These are phyloP conservation scores for Penicillium parvum DNA, from an alignment of 495 filamentous ascomycete genomes.

Conservation along the genomic window DNA sequence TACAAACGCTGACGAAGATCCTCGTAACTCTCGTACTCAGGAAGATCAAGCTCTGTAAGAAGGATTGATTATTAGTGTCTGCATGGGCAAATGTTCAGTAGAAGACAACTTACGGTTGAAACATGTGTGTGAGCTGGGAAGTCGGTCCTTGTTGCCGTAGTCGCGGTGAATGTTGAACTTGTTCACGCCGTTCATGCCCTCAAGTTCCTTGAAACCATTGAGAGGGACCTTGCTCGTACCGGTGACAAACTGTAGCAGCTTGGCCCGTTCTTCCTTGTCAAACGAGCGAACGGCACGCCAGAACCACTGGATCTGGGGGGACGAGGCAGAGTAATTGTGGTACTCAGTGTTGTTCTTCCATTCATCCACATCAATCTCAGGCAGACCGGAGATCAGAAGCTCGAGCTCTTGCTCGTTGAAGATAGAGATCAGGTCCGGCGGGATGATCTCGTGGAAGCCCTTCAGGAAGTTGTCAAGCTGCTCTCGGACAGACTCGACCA, in stretches of 20 bases:
- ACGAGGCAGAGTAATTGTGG: conserved; percentile 93
- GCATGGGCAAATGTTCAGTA: background rate
- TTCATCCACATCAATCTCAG: conserved; percentile 96
- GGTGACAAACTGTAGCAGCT: conserved; percentile 96
- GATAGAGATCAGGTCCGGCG: conserved; percentile 88
- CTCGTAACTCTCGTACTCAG: conserved; percentile 97
- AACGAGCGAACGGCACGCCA: conserved; percentile 97
- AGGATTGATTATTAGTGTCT: conserved; percentile 31
- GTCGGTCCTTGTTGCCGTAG: conserved; percentile 94
- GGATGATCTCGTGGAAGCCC: conserved; percentile 97
- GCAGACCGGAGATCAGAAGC: conserved; percentile 91
- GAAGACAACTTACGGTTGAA: conserved; percentile 85
- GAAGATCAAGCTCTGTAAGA: conserved; percentile 87
- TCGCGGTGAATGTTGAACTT: conserved; percentile 99
- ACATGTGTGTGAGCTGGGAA: conserved; percentile 96
- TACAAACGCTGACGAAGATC: conserved; percentile 78
- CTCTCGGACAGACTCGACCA: conserved; percentile 84
- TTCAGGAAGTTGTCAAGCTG: conserved; percentile 95
- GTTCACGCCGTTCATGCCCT: conserved; percentile 98
- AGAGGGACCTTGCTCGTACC: conserved; percentile 98
- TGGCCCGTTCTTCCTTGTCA: conserved; percentile 97
- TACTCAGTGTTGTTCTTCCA: conserved; percentile 99
- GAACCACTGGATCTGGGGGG: conserved; percentile 99
- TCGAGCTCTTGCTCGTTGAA: conserved; percentile 99
- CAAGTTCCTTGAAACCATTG: conserved; percentile 97